Percentiles rank a stretch among this genome's conserved stretches.
Conservation (phyloP, 2,329 filamentous ascomycete genomes). For the Beauveria rudraprayagi region DNA sequence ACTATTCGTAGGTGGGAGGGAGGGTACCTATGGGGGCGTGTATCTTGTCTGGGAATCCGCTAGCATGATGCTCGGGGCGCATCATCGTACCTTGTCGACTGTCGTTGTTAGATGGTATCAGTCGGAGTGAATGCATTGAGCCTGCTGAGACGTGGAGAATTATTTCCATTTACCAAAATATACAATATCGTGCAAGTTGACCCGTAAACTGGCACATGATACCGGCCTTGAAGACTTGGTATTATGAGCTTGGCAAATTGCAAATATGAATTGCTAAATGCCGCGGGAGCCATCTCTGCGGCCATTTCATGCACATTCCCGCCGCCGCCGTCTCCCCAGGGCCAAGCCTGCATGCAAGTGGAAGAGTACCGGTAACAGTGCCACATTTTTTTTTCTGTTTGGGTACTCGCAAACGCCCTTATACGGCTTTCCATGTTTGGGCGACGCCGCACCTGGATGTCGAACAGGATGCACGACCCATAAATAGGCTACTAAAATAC, state of each 20-base stretch:
- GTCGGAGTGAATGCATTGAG: neutral
- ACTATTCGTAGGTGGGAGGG: neutral
- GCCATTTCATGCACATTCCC: neutral
- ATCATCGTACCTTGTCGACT: no score
- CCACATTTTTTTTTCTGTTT: no score
- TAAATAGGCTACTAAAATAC: neutral
- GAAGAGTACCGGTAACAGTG: neutral
- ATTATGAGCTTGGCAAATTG: neutral
- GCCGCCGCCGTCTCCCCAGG: neutral
- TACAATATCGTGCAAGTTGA: neutral
- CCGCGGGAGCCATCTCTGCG: neutral
- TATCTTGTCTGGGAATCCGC: neutral
- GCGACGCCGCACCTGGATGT: neutral
- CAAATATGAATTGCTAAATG: neutral
- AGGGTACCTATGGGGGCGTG: neutral
- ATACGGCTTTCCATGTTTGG: neutral
- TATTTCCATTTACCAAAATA: neutral
- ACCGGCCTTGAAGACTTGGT: neutral
- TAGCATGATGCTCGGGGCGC: no score
- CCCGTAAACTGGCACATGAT: neutral
- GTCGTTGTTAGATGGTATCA: no score
- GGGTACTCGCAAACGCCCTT: neutral
- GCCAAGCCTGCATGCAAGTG: neutral
- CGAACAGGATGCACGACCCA: neutral
- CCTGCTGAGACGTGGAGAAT: neutral